Conservation (phyloP, 2,329 filamentous ascomycete genomes). For the Grosmannia penicillata region DNA sequence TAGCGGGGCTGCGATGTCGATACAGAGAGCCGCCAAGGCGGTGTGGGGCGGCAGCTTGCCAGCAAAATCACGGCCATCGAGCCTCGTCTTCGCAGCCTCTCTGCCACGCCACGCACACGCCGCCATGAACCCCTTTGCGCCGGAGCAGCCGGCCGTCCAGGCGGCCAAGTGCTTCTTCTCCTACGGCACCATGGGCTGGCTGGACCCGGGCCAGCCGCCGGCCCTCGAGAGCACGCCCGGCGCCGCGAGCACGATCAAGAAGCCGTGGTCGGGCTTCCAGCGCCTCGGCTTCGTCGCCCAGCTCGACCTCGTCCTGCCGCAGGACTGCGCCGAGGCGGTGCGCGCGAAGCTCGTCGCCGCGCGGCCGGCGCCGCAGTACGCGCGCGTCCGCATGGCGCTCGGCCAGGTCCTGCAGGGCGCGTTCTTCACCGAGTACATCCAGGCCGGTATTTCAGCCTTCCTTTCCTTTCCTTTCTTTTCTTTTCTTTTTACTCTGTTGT, state of each 20-base stretch:
- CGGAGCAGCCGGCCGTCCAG: constrained; percentile 32
- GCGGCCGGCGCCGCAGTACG: constrained; percentile 34
- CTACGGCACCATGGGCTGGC: constrained; percentile 50
- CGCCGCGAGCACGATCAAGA: constrained; percentile 29
- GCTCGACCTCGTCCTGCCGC: constrained; percentile 60
- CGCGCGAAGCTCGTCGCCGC: constrained; percentile 28
- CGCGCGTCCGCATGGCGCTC: constrained; percentile 57
- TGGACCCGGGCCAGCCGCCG: constrained; percentile 57
- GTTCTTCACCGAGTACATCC: constrained; percentile 78
- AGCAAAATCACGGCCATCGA: not conserved
- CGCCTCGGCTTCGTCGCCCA: constrained; percentile 41
- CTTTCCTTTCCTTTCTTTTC: not conserved
- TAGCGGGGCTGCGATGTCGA: not conserved
- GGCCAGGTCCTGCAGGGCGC: constrained; percentile 54
- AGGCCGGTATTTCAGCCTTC: constrained; percentile 42
- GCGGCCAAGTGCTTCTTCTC: constrained; percentile 60
- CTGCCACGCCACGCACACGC: not conserved
- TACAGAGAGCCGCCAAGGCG: not conserved
- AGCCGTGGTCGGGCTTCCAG: constrained; percentile 59
- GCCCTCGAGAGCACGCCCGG: constrained; percentile 21
- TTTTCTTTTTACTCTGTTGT: not conserved
- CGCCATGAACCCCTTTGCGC: constrained; percentile 28
- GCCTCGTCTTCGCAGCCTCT: not conserved
- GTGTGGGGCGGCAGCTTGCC: not conserved
- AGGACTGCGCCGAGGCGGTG: constrained; percentile 41